Percentiles rank a stretch among this genome's conserved stretches.
phyloP scores from a whole-genome alignment of 495 filamentous ascomycete genomes.

The Hyaloscypha bicolor region DNA sequence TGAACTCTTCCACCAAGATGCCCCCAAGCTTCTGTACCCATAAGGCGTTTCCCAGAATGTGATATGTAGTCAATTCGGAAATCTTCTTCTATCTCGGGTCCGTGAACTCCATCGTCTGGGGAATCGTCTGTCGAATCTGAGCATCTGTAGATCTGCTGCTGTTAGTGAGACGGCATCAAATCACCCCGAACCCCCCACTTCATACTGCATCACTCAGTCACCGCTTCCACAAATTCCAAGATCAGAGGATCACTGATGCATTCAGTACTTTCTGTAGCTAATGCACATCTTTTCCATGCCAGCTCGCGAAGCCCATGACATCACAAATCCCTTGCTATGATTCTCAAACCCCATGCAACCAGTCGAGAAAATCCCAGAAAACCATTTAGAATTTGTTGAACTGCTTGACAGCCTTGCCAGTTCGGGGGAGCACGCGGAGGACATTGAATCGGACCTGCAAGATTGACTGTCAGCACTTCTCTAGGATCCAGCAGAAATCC shows the following conservation, averaged over 20 bases:
- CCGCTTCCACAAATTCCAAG: conserved; percentile 9
- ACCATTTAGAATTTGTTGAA: conserved; percentile 92
- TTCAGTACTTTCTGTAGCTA: conserved; percentile 30
- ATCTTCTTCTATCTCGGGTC: not conserved
- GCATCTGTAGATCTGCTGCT: not conserved
- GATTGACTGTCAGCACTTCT: conserved; percentile 27
- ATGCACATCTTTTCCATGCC: conserved; percentile 29
- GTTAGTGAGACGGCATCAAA: not conserved
- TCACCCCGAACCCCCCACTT: not conserved
- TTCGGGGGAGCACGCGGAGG: conserved; percentile 93
- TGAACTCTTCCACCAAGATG: not conserved
- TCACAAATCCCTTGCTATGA: conserved; percentile 27
- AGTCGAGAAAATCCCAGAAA: conserved; percentile 28
- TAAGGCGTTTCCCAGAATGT: not conserved
- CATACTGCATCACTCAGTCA: not conserved
- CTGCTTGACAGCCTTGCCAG: conserved; percentile 94
- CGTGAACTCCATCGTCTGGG: not conserved
- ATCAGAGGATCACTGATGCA: conserved; percentile 26
- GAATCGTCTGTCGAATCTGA: not conserved
- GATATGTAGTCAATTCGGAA: not conserved
- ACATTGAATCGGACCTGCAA: conserved; percentile 96
- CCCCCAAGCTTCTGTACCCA: not conserved
- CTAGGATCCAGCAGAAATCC: not conserved
- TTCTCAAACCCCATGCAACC: conserved; percentile 19
- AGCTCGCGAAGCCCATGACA: conserved; percentile 23